Conservation (phyloP, 2,329 filamentous ascomycete genomes). For the Trichophyton mentagrophytes region DNA sequence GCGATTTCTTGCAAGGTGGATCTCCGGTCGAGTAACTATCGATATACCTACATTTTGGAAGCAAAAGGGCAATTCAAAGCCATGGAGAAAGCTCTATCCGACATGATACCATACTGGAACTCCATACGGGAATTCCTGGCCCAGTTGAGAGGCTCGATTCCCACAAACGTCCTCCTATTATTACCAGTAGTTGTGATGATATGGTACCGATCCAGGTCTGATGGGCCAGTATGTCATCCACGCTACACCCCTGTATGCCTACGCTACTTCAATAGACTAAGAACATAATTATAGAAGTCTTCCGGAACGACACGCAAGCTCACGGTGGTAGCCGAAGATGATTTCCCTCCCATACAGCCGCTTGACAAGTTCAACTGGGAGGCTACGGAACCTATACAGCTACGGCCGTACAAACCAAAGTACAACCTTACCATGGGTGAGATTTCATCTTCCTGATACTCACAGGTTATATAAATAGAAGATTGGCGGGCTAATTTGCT, state of each 20-base stretch:
- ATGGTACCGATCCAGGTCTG: conserved; percentile 1
- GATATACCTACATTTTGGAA: not conserved
- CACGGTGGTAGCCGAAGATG: not conserved
- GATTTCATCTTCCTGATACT: conserved; percentile 6
- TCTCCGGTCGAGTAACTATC: not conserved
- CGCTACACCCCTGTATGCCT: not conserved
- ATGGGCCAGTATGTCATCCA: not conserved
- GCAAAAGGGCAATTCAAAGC: not conserved
- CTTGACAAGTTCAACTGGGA: conserved; percentile 40
- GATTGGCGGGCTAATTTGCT: not conserved
- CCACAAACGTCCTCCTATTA: conserved; percentile 9
- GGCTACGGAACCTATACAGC: conserved; percentile 39
- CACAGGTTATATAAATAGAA: not conserved
- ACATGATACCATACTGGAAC: conserved; percentile 5
- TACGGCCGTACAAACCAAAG: conserved; percentile 48
- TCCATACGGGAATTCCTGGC: not conserved
- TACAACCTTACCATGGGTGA: conserved; percentile 53
- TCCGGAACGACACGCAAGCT: not conserved
- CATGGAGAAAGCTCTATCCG: not conserved
- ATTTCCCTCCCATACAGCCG: conserved; percentile 20
- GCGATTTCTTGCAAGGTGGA: not conserved
- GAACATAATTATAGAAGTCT: not conserved
- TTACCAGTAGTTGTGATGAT: conserved; percentile 5
- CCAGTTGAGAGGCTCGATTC: not conserved
- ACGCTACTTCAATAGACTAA: not conserved